phyloP scores from a whole-genome alignment of 2,329 filamentous ascomycete genomes.

The Beauveria rudraprayagi region DNA sequence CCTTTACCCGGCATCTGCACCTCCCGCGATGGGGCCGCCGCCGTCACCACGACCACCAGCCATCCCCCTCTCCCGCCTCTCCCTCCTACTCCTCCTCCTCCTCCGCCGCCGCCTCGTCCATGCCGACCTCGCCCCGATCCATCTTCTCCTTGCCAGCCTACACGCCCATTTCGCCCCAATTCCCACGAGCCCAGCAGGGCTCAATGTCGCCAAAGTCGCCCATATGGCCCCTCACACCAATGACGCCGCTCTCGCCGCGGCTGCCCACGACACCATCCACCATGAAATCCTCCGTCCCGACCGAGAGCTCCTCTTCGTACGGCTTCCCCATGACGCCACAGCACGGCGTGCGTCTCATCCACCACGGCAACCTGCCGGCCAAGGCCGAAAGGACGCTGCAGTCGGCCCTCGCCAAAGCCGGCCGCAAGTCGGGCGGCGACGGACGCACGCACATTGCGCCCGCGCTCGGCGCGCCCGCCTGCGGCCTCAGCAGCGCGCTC shows the following conservation, averaged over 20 bases:
- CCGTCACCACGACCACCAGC: neutral
- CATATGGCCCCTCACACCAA: conserved; percentile 30
- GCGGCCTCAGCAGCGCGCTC: conserved; percentile 42
- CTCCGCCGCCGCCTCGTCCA: conserved; percentile 12
- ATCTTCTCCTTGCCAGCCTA: conserved; percentile 26
- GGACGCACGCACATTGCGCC: conserved; percentile 25
- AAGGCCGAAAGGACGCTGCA: conserved; percentile 41
- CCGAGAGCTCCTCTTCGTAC: conserved; percentile 27
- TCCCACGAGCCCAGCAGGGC: conserved; percentile 22
- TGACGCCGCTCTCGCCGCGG: conserved; percentile 32
- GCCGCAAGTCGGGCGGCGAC: neutral
- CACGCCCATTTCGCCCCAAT: conserved; percentile 22
- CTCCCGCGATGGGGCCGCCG: conserved; percentile 4
- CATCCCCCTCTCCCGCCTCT: neutral
- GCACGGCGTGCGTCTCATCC: conserved; percentile 38
- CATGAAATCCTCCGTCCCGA: conserved; percentile 28
- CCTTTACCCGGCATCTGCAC: conserved; percentile 20
- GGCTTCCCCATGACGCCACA: conserved; percentile 3
- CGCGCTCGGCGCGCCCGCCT: conserved; percentile 33
- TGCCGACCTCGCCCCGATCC: conserved; percentile 13
- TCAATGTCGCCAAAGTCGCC: conserved; percentile 32
- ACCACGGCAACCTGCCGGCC: conserved; percentile 36
- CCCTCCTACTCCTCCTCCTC: conserved; percentile 2
- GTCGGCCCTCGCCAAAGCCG: conserved; percentile 41
- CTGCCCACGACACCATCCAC: conserved; percentile 43